These are phyloP conservation scores for Carex arenaria DNA, from an alignment of 202 grass and related monocot genomes.

Conservation along the genomic window DNA sequence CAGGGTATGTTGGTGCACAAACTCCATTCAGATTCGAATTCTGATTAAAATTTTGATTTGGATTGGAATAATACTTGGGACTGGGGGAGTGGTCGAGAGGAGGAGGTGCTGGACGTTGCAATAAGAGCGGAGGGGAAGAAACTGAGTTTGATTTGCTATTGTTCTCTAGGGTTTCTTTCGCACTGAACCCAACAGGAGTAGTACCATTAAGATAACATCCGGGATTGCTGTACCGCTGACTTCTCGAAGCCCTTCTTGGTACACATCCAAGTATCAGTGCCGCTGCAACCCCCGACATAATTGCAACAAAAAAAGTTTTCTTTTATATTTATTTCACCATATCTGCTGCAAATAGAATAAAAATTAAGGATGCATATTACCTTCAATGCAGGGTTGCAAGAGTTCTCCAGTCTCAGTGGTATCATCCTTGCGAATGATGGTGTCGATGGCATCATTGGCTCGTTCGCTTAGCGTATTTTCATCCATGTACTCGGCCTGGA, in stretches of 20 bases:
- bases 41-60: constrained; percentile 7
- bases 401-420: constrained; percentile 17
- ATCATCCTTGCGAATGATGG: constrained; percentile 48
- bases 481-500: constrained; percentile 43
- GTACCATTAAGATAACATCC: constrained; percentile 32
- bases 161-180: constrained; percentile 17
- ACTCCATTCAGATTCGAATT: constrained; percentile 7
- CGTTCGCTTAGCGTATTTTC: constrained; percentile 30
- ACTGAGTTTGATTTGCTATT: constrained; percentile 20
- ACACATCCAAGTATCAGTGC: constrained; percentile 42
- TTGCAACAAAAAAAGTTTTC: background rate
- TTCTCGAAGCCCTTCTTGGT: constrained; percentile 46
- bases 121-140: constrained; percentile 6
- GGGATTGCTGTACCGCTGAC: constrained; percentile 40
- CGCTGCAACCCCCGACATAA: constrained; percentile 20
- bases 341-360: background rate
- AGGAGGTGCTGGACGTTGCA: background rate
- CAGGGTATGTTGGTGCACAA: background rate
- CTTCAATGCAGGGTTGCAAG: constrained; percentile 51
- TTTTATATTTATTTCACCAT: background rate
- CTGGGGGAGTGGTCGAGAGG: background rate
- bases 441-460: constrained; percentile 45
- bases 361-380: constrained; percentile 10
- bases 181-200: background rate
- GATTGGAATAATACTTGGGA: background rate